Conservation (phyloP, 805 yeast species). For the Ogataea philodendri region DNA sequence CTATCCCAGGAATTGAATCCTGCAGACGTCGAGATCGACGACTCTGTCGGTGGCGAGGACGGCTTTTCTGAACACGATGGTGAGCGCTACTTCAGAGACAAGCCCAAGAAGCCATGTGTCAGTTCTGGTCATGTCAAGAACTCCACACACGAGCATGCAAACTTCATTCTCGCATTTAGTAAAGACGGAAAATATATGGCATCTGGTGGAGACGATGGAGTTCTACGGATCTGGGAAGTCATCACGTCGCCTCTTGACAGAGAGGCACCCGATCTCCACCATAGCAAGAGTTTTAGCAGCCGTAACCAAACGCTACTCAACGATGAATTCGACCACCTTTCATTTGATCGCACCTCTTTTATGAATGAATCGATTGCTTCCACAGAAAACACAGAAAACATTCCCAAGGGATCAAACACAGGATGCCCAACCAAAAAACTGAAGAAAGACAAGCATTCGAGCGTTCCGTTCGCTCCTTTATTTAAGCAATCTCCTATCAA, state of each 20-base stretch:
- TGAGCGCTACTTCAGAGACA: conserved; percentile 6
- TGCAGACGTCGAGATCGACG: conserved; percentile 11
- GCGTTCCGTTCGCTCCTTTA: conserved; percentile 62
- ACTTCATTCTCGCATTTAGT: conserved; percentile 75
- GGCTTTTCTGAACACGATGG: conserved; percentile 7
- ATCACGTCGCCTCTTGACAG: conserved; percentile 71
- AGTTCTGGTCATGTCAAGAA: conserved; percentile 4
- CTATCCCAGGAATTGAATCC: conserved; percentile 61
- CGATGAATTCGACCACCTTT: conserved; percentile 13
- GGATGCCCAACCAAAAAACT: conserved; percentile 10
- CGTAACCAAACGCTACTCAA: not conserved
- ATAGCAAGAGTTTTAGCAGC: not conserved
- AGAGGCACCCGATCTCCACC: conserved; percentile 12
- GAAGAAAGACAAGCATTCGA: conserved; percentile 21
- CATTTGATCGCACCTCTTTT: conserved; percentile 18
- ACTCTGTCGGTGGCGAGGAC: conserved; percentile 4
- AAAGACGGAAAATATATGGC: conserved; percentile 81
- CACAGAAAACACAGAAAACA: not conserved
- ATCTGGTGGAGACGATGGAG: conserved; percentile 75
- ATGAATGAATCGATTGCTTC: conserved; percentile 14
- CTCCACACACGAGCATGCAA: conserved; percentile 40
- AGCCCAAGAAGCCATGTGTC: conserved; percentile 3
- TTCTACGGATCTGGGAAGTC: conserved; percentile 75
- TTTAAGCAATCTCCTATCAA: conserved; percentile 66
- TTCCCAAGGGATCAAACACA: not conserved